A percentile compares a stretch with the other conserved stretches of the same genome.
Conservation (phyloP, 257 asterid genomes). For the Solanum etuberosum region DNA sequence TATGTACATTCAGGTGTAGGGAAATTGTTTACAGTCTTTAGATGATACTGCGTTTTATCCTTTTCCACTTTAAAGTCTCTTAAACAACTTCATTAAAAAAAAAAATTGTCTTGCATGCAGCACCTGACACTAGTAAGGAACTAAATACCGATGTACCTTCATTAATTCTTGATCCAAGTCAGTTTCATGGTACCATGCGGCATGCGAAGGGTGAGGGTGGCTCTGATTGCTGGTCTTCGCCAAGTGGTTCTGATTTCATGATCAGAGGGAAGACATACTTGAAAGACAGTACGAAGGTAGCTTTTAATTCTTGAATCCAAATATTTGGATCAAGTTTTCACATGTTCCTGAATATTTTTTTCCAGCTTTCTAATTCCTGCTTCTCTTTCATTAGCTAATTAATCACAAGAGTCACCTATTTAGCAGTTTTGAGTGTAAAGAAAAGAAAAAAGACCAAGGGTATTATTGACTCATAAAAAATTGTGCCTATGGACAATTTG, state of each 20-base stretch:
- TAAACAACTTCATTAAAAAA: not conserved
- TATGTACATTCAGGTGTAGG: not conserved
- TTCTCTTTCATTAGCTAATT: not conserved
- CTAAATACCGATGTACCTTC: slow-evolving; percentile 42
- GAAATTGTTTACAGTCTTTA: not conserved
- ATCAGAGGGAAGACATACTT: slow-evolving; percentile 91
- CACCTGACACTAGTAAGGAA: slow-evolving; percentile 35
- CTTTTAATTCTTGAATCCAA: not conserved
- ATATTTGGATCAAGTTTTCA: not conserved
- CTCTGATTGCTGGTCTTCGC: slow-evolving; percentile 82
- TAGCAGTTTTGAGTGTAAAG: not conserved
- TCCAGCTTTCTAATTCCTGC: not conserved
- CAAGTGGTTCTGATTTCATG: slow-evolving; percentile 90
- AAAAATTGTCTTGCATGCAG: slow-evolving; percentile 25
- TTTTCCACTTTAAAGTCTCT: not conserved
- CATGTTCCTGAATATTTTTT: not conserved
- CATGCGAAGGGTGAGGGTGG: slow-evolving; percentile 64
- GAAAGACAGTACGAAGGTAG: slow-evolving; percentile 75
- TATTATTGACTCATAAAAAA: not conserved
- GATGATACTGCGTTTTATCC: not conserved
- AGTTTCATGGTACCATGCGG: slow-evolving; percentile 70
- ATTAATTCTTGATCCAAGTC: slow-evolving; percentile 36
- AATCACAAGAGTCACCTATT: not conserved
- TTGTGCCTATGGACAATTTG: not conserved
- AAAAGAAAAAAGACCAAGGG: not conserved